Evolutionary conservation across 805 yeast species (phyloP).

Genomic region (Pichia cephalocereana): DNA sequence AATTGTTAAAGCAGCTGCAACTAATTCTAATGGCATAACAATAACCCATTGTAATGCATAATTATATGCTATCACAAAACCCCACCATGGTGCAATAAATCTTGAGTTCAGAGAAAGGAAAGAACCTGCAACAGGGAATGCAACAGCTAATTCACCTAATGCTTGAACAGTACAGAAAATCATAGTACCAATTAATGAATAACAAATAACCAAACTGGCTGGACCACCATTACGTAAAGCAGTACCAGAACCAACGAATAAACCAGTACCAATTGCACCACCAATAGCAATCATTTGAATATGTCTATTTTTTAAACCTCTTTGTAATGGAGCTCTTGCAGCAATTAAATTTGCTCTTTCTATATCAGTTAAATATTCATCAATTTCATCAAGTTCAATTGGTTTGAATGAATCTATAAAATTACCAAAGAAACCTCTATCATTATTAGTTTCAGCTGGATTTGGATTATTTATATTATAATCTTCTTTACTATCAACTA

Average conservation of each 20-base stretch:
- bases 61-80: conserved; percentile 52
- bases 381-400: conserved; percentile 24
- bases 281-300: conserved; percentile 74
- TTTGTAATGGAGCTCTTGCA: conserved; percentile 36
- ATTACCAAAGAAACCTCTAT: conserved; percentile 6
- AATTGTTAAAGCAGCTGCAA: conserved; percentile 43
- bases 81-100: conserved; percentile 46
- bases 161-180: conserved; percentile 54
- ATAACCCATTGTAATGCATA: conserved; percentile 43
- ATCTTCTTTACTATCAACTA: background rate
- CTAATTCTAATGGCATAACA: conserved; percentile 42
- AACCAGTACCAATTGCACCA: conserved; percentile 73
- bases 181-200: conserved; percentile 47
- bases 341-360: conserved; percentile 36
- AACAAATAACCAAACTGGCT: conserved; percentile 50
- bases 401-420: conserved; percentile 20
- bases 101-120: conserved; percentile 48
- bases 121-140: conserved; percentile 51
- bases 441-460: background rate
- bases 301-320: conserved; percentile 51
- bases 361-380: conserved; percentile 30
- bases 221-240: conserved; percentile 60
- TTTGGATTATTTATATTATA: background rate
- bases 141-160: conserved; percentile 50
- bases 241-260: conserved; percentile 62